Evolutionary conservation across 202 grass and related monocot genomes (phyloP).

Genomic region (Schoenoplectus tabernaemontani): DNA sequence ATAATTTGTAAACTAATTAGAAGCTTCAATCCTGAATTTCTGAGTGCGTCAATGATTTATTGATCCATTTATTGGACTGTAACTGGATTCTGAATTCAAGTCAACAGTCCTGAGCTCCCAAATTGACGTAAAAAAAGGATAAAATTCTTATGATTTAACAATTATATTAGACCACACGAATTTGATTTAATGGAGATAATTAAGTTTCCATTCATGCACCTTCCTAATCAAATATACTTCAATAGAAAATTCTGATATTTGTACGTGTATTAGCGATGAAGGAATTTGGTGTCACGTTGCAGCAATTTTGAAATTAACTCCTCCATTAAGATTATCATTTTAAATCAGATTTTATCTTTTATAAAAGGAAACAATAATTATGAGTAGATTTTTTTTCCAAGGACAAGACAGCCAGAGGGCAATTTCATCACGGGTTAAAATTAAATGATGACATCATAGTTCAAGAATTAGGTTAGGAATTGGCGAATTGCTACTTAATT

Average conservation of each 20-base stretch:
- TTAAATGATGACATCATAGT: neutral
- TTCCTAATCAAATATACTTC: neutral
- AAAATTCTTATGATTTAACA: neutral
- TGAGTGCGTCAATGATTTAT: neutral
- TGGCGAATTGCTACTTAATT: too few species aligned
- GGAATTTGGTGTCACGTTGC: neutral
- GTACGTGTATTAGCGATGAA: neutral
- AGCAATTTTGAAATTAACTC: neutral
- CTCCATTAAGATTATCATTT: too few species aligned
- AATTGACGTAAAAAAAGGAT: neutral
- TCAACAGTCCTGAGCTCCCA: neutral
- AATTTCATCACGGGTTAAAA: neutral
- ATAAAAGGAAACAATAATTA: too few species aligned
- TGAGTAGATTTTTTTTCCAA: too few species aligned
- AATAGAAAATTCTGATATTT: neutral
- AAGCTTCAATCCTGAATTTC: neutral
- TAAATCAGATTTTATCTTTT: too few species aligned
- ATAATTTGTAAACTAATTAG: neutral
- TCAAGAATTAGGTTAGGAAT: neutral
- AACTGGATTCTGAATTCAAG: neutral
- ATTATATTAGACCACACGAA: neutral
- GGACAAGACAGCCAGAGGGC: neutral
- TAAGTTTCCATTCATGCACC: too few species aligned
- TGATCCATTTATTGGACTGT: neutral
- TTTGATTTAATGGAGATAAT: too few species aligned